Conservation (phyloP, 345 rosid genomes). For the Eucalyptus decipiens region DNA sequence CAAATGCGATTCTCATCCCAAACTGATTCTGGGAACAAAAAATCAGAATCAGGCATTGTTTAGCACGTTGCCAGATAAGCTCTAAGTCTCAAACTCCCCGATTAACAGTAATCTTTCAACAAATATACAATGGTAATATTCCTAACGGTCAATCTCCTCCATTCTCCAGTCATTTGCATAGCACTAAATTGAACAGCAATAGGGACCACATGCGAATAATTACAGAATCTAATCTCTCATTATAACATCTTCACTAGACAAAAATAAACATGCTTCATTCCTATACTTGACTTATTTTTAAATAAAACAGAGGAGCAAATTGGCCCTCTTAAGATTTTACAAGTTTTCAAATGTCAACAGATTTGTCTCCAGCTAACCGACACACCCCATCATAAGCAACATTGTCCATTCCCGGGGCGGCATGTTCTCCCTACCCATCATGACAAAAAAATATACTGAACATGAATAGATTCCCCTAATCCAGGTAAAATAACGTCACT, state of each 20-base stretch:
- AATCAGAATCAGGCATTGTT: no score
- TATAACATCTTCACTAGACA: background rate
- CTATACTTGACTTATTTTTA: background rate
- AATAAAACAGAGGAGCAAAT: background rate
- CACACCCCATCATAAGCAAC: background rate
- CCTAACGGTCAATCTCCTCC: background rate
- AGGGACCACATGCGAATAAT: background rate
- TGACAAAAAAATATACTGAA: background rate
- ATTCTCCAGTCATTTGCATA: background rate
- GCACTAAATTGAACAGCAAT: background rate
- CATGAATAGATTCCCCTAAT: constrained; percentile 8
- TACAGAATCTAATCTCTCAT: background rate
- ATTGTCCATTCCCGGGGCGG: background rate
- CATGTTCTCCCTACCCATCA: background rate
- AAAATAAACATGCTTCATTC: background rate
- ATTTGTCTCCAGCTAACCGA: background rate
- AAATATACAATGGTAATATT: background rate
- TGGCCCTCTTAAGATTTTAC: background rate
- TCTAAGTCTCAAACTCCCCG: background rate
- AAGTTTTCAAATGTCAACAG: background rate
- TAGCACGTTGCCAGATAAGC: no score
- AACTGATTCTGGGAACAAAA: no score
- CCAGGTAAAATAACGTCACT: constrained; percentile 89
- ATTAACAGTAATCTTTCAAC: background rate
- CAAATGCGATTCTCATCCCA: no score